Evolutionary conservation across 164 flowering plant genomes (phyloP), one percentile per base, ranked within the genome.

Genomic region (Nymphaea colorata): DNA sequence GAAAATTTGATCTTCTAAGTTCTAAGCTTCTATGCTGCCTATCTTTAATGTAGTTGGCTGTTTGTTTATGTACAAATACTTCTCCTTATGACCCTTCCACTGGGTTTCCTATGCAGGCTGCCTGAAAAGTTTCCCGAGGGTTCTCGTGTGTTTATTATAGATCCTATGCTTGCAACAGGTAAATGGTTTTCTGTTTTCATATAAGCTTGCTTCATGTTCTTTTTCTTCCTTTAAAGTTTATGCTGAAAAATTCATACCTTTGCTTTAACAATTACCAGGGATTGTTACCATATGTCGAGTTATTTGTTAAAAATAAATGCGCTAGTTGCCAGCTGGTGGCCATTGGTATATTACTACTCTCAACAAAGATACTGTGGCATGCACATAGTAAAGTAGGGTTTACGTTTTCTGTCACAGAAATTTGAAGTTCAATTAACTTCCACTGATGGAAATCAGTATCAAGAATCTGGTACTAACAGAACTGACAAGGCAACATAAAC

Each of bases 151-250:
- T 82, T 94, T 78, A 85, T 94, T 44, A 90, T 85, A 4, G 97
- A 94, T 77, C 99, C 99, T n/a, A 87, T 94, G 96, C 87, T 94
- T 41, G 99, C 99, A 71, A 94, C 97, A 78, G 98, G 98, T 94
- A 79, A 14, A 65, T 6, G 64, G 62, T 12, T 51, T 51, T 60
- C 42, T 57, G 16, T 17, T 59, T 8, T 12, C 7, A 43, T 3
- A 36, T 5, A 4, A 57, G 42, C 18, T 17, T 70, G 14, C 11
- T 25, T 3, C n/a, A 2, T 4, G 0, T 47, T 7, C 12, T 47
- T 47, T 12, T 47, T 47, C 2, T 47, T 3, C 12, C 55, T 12
- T 6, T 7, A 4, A 5, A 47, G 7, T 47, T 3, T 47, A 6
- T 7, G 5, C 55, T 47, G 12, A 25, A 7, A 47, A 6, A 12